A percentile compares a stretch with the other conserved stretches of the same genome.
These are phyloP conservation scores for Beauveria sp. DNA, from an alignment of 2,329 filamentous ascomycete genomes.

Conservation along the genomic window DNA sequence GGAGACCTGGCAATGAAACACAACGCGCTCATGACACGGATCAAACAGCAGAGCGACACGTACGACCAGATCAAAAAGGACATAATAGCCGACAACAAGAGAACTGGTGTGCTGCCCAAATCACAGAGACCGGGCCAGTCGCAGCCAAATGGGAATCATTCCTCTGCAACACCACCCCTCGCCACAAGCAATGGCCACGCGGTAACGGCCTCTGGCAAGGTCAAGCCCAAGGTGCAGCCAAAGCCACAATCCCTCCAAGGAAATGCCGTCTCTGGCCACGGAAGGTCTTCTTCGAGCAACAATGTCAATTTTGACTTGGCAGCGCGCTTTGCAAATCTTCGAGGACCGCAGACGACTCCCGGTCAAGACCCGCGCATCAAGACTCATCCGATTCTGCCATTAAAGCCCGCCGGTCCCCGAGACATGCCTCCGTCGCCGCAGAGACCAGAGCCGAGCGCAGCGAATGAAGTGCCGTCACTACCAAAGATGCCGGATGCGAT, in stretches of 20 bases:
- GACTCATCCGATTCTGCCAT: conserved; percentile 38
- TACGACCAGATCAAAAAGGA: conserved; percentile 52
- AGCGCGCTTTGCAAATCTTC: conserved; percentile 50
- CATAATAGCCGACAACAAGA: conserved; percentile 57
- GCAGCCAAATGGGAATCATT: conserved; percentile 11
- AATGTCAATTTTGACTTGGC: conserved; percentile 41
- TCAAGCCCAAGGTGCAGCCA: conserved; percentile 48
- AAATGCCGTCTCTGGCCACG: conserved; percentile 36
- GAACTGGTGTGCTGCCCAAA: conserved; percentile 49
- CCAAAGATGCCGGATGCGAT: conserved; percentile 68
- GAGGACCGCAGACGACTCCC: conserved; percentile 33
- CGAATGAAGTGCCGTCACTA: conserved; percentile 47
- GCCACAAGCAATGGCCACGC: neutral
- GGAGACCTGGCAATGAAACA: conserved; percentile 42
- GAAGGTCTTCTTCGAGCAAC: conserved; percentile 20
- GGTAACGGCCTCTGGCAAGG: conserved; percentile 21
- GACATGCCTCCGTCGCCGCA: conserved; percentile 39
- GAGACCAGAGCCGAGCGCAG: conserved; percentile 39
- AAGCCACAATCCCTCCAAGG: conserved; percentile 63
- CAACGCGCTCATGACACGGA: conserved; percentile 40
- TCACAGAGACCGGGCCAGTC: neutral
- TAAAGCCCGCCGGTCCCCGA: conserved; percentile 39
- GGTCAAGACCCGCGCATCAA: conserved; percentile 46
- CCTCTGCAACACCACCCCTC: conserved; percentile 10
- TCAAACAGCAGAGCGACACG: conserved; percentile 37